Evolutionary conservation across 208 protist genomes (phyloP), one percentile per base, ranked within the genome.

Genomic region (Borovskyia barvae): DNA sequence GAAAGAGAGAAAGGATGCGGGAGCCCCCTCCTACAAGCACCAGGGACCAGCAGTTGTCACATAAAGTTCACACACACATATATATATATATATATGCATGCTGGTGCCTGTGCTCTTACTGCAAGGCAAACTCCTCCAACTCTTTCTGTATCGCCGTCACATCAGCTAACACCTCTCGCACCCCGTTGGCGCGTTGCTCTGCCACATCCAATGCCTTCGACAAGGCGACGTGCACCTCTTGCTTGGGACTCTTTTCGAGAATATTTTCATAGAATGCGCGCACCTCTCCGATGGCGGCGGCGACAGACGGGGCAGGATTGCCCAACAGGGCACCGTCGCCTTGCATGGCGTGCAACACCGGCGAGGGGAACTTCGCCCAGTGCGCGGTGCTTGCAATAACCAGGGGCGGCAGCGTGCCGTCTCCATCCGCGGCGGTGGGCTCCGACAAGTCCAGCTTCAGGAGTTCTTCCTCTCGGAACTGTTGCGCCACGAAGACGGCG

Each of bases 301-400:
- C 68, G 1, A 68, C 39, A 25, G 64, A 56, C 32, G 55, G 7
- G 1, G 64, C 48, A 30, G 45, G 46, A 4, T 14, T 25, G 3
- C 64, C 55, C 8, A 71, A 56, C 45, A 48, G 54, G 2, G 64
- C 64, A 0, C 64, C 66, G 52, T 92, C 81, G 24, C 75, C 79
- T 19, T 64, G 68, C 32, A 92, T 56, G 14, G 87, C 84, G 57
- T 82, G 76, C 48, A 90, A 62, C 7, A 95, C 85, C 33, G 85
- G 68, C 11, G 79, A 70, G 1, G 88, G 85, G 39, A 95, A 95
- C 67, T 95, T 95, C 6, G 88, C 74, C 83, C 85, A 95, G 72
- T 90, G 83, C 20, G 88, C 88, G 5, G 88, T 95, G 75, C 82
- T 87, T 24, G 70, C 77, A 26, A 93, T 73, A 20, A 90, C 63